These are phyloP conservation scores for Pythium folliculosum DNA, from an alignment of 352 stramenopile species.

Conservation along the genomic window DNA sequence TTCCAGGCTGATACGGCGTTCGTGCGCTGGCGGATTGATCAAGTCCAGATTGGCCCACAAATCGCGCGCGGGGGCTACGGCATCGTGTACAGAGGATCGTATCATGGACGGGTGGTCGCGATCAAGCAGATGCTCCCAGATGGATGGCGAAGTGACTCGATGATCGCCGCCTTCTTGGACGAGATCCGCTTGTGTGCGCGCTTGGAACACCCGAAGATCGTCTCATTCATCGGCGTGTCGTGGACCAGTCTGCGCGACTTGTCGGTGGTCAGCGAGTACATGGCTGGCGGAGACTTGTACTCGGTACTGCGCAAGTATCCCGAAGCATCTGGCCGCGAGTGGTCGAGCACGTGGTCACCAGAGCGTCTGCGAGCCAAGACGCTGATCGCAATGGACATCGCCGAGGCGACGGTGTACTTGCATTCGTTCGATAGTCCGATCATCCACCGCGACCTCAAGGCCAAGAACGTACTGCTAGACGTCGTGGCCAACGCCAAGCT, in stretches of 20 bases:
- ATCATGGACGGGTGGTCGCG: neutral
- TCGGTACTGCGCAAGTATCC: conserved; percentile 13
- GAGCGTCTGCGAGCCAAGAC: neutral
- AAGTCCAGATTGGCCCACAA: neutral
- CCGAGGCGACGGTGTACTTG: conserved; percentile 24
- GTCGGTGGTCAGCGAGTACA: conserved; percentile 32
- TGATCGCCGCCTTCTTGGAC: conserved; percentile 30
- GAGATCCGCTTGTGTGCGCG: conserved; percentile 35
- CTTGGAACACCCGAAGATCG: conserved; percentile 38
- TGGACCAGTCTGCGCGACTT: conserved; percentile 30
- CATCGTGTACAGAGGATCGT: conserved; percentile 5
- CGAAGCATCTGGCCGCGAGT: neutral
- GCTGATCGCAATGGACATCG: conserved; percentile 13
- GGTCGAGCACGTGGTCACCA: neutral
- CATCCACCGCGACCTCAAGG: conserved; percentile 73
- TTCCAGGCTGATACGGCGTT: conserved; percentile 20
- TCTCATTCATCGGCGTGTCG: conserved; percentile 31
- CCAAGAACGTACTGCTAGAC: conserved; percentile 45
- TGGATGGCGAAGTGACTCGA: conserved; percentile 19
- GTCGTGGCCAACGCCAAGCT: conserved; percentile 18
- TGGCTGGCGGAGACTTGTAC: conserved; percentile 28
- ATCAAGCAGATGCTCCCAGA: conserved; percentile 24
- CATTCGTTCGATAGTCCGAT: conserved; percentile 28
- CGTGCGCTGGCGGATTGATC: neutral
- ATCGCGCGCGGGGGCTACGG: conserved; percentile 16